These are phyloP conservation scores for Uronychia binucleata DNA, from an alignment of 73 alveolate genomes.

Conservation along the genomic window DNA sequence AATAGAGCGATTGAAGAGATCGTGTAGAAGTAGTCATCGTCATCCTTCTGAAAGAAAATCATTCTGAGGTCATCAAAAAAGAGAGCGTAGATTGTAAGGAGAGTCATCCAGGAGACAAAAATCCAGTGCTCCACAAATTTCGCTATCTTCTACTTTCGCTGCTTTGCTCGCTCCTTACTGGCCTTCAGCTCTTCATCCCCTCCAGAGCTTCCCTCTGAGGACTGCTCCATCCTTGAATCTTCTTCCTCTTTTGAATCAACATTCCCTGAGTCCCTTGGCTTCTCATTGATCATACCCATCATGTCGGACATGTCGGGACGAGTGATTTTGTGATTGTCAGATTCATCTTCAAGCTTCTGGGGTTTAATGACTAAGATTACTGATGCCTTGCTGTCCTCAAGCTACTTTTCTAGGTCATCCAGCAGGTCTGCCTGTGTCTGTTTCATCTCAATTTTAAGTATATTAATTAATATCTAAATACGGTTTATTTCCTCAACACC, in stretches of 20 bases:
- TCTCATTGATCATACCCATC: background rate
- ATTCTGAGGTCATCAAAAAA: slow-evolving; percentile 86
- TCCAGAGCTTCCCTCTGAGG: too few species aligned
- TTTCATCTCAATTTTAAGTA: too few species aligned
- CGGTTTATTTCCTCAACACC: too few species aligned
- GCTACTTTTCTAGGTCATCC: background rate
- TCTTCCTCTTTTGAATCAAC: too few species aligned
- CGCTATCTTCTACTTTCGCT: background rate
- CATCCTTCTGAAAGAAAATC: slow-evolving; percentile 17
- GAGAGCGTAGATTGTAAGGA: slow-evolving; percentile 82
- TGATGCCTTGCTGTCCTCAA: background rate
- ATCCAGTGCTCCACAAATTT: slow-evolving; percentile 8
- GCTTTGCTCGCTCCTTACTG: background rate
- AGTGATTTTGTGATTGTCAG: background rate
- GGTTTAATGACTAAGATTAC: background rate
- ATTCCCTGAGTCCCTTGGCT: too few species aligned
- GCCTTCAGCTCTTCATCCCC: too few species aligned
- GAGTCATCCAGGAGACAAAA: slow-evolving; percentile 60
- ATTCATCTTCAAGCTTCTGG: background rate
- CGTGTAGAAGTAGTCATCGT: slow-evolving; percentile 35
- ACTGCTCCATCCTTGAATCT: too few species aligned
- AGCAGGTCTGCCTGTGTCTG: background rate
- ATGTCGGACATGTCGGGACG: background rate
- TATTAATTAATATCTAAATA: too few species aligned
- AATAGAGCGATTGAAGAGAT: slow-evolving; percentile 6